Conservation (phyloP, 805 yeast species). For the Kodamaea leandrae region DNA sequence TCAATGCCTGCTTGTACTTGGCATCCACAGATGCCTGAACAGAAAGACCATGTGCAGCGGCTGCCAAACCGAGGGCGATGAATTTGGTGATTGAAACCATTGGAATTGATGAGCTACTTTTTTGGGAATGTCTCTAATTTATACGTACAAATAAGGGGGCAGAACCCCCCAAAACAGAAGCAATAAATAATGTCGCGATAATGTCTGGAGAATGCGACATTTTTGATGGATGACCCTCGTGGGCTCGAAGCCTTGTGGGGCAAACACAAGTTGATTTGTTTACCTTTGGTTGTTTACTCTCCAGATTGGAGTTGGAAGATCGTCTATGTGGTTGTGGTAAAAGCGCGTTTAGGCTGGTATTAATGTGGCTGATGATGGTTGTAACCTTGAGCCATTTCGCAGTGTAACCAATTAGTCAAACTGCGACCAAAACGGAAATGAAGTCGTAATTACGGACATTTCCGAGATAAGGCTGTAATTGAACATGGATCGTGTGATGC, state of each 20-base stretch:
- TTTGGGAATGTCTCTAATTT: background rate
- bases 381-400: no score
- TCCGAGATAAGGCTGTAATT: background rate
- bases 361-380: no score
- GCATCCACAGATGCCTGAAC: constrained; percentile 8
- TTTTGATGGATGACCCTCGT: background rate
- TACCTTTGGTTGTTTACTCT: no score
- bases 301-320: no score
- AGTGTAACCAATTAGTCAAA: no score
- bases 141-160: constrained; percentile 3
- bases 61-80: constrained; percentile 13
- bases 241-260: background rate
- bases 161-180: background rate
- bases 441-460: background rate
- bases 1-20: constrained; percentile 9
- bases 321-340: no score
- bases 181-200: background rate
- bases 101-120: background rate
- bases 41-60: constrained; percentile 21
- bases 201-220: background rate
- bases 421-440: background rate
- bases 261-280: no score
- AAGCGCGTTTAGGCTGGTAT: no score
- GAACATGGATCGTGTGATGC: no score
- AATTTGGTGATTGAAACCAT: constrained; percentile 24